Evolutionary conservation across 2,329 filamentous ascomycete species (phyloP), one percentile per base, ranked within the genome.

Genomic region (Orbilia blumenaviensis): DNA sequence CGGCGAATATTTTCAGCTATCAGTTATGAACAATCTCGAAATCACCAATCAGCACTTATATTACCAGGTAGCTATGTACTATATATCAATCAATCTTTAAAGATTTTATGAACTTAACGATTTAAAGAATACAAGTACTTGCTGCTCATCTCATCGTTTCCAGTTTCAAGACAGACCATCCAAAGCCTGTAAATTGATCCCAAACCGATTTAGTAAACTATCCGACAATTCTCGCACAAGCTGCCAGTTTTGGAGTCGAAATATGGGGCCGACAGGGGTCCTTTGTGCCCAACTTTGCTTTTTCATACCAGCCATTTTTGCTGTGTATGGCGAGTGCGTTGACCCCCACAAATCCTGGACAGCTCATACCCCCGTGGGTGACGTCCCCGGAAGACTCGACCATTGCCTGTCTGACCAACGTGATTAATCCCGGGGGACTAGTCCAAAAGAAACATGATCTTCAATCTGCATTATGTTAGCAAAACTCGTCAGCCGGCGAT

Each of bases 221-320:
- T 66, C 69, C 69, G 69, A 66, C n/a, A 60, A 27, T 42, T 66
- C 69, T 74, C 69, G 61, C 69, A 6, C 61, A 66, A 66, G 44
- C 69, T 74, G 41, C 69, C 69, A 61, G 67, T 74, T 74, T 74
- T 62, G 69, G 69, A 12, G 69, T 56, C 36, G 16, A n/a, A 52
- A 52, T 58, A 66, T 61, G 69, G 62, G 32, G 25, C 21, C 41
- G 41, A 50, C 67, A 58, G 21, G 48, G 48, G 16, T 10, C 46
- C 61, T 5, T 42, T 69, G 66, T 63, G 58, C 67, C 60, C 54
- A 36, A 48, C 41, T 56, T 71, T 71, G 66, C 66, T 63, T 66
- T 52, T 66, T 60, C 25, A n/a, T 41, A 62, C 62, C 69, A 74
- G 69, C 69, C 62, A 73, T 73, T 42, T 32, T 44, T 41, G n/a